phyloP scores from a whole-genome alignment of 345 rosid species.

The Mallotus nudiflorus region DNA sequence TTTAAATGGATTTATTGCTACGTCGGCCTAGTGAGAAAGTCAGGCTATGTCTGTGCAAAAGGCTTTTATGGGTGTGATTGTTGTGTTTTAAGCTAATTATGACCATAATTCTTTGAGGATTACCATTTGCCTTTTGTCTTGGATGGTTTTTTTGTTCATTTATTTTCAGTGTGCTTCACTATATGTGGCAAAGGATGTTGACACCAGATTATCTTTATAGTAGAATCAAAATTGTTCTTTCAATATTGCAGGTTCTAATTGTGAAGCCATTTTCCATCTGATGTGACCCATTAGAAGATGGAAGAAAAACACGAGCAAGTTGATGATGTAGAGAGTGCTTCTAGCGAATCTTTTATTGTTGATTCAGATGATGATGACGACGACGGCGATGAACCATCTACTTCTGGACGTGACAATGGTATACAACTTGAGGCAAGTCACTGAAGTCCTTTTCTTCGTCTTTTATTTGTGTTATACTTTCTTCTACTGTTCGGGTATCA shows the following conservation, averaged over 20 bases:
- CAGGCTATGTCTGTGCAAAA: too few relatives aligned
- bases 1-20: too few relatives aligned
- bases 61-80: neutral
- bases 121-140: neutral
- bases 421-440: constrained; percentile 59
- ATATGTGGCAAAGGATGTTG: neutral
- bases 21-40: too few relatives aligned
- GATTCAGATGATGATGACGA: constrained; percentile 51
- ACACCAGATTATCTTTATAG: neutral
- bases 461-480: too few relatives aligned
- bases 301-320: constrained; percentile 43
- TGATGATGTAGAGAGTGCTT: constrained; percentile 45
- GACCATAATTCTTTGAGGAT: neutral
- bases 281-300: constrained; percentile 29
- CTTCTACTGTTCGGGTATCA: neutral
- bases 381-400: constrained; percentile 41
- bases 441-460: constrained; percentile 11
- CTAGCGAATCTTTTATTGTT: constrained; percentile 56
- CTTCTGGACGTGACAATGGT: constrained; percentile 53
- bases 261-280: constrained; percentile 11
- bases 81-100: too few relatives aligned
- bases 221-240: constrained; percentile 14
- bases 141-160: neutral
- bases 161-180: neutral
- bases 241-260: constrained; percentile 12